A percentile compares a stretch with the other conserved stretches of the same genome.
Evolutionary conservation across 768 basidiomycete genomes (phyloP).

Genomic region (Symmetrospora coprosmae): DNA sequence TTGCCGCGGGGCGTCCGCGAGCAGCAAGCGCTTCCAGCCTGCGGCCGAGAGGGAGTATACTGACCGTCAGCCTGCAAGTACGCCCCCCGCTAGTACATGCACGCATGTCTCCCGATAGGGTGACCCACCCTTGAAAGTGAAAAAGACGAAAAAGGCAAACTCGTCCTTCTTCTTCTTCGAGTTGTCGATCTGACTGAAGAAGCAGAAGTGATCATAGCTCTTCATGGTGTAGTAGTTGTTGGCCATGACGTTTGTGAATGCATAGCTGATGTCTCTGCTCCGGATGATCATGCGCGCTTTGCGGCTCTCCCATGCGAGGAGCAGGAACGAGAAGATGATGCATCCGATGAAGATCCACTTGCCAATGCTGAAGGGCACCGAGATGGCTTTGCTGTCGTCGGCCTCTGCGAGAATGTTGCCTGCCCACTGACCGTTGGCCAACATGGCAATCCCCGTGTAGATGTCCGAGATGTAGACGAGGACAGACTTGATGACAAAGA

Average conservation of each 20-base stretch:
- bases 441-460: slow-evolving; percentile 92
- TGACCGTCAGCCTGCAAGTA: neutral
- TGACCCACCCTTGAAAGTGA: slow-evolving; percentile 92
- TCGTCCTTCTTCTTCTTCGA: slow-evolving; percentile 94
- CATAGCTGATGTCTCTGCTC: slow-evolving; percentile 91
- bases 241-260: slow-evolving; percentile 94
- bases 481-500: slow-evolving; percentile 86
- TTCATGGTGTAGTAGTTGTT: slow-evolving; percentile 68
- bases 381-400: slow-evolving; percentile 50
- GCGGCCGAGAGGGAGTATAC: neutral
- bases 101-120: neutral
- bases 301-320: slow-evolving; percentile 83
- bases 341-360: slow-evolving; percentile 97
- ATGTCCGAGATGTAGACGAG: slow-evolving; percentile 95
- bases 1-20: slow-evolving; percentile 94
- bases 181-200: slow-evolving; percentile 89
- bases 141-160: slow-evolving; percentile 98
- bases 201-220: slow-evolving; percentile 84
- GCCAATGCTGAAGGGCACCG: slow-evolving; percentile 64
- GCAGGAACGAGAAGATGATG: slow-evolving; percentile 92
- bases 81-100: neutral
- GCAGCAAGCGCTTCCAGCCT: slow-evolving; percentile 75
- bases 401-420: slow-evolving; percentile 63
- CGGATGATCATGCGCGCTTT: slow-evolving; percentile 89
- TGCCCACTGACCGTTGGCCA: slow-evolving; percentile 76